Evolutionary conservation across 83 land plant species (phyloP).

Genomic region (Picea abies): DNA sequence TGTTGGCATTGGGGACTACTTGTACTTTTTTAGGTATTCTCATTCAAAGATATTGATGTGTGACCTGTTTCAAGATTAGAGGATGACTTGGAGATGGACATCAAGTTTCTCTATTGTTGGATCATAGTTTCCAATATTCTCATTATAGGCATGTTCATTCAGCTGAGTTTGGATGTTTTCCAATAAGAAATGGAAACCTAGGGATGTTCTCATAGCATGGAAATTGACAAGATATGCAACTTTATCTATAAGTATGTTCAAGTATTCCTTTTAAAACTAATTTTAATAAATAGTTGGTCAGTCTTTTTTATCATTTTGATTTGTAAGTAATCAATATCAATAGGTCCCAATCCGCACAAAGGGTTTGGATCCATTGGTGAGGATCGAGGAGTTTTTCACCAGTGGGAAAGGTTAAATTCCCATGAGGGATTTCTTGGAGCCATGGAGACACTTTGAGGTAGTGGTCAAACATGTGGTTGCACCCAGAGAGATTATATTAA

Average conservation of each 20-base stretch:
- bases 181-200: neutral
- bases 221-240: neutral
- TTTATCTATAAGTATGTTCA: neutral
- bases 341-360: too few relatives aligned
- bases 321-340: too few relatives aligned
- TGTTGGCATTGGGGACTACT: slow-evolving; percentile 6
- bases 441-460: too few relatives aligned
- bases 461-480: too few relatives aligned
- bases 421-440: too few relatives aligned
- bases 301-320: too few relatives aligned
- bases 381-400: too few relatives aligned
- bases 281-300: too few relatives aligned
- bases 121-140: neutral
- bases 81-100: slow-evolving; percentile 9
- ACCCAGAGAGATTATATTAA: too few relatives aligned
- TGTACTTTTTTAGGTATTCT: slow-evolving; percentile 9
- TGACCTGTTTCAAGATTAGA: neutral
- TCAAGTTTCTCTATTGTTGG: neutral
- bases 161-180: slow-evolving; percentile 5
- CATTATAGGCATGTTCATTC: neutral
- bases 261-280: too few relatives aligned
- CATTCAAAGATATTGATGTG: slow-evolving; percentile 10
- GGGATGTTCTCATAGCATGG: neutral
- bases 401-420: too few relatives aligned
- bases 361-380: too few relatives aligned